These are phyloP conservation scores for Saprolegnia diclina DNA, from an alignment of 352 stramenopile species.

Conservation along the genomic window DNA sequence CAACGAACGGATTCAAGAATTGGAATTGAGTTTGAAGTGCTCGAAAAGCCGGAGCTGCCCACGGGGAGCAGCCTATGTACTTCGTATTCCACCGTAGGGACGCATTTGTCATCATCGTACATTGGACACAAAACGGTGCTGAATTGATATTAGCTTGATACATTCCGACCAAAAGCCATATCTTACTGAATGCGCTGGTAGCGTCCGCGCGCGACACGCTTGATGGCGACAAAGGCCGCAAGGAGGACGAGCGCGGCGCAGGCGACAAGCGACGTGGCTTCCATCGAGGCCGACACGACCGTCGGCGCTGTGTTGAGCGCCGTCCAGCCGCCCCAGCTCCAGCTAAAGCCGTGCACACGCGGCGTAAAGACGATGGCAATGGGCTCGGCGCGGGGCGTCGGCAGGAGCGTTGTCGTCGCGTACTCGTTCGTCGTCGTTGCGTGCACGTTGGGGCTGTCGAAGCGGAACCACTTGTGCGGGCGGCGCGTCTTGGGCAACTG, in stretches of 20 bases:
- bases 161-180: neutral
- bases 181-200: conserved; percentile 9
- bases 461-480: neutral
- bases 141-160: neutral
- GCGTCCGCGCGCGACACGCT: neutral
- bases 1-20: too few species aligned
- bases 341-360: neutral
- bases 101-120: too few species aligned
- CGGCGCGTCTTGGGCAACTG: neutral
- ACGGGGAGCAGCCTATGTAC: too few species aligned
- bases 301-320: neutral
- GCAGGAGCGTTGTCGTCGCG: neutral
- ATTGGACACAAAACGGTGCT: too few species aligned
- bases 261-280: neutral
- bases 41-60: too few species aligned
- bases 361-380: neutral
- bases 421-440: neutral
- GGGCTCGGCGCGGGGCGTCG: neutral
- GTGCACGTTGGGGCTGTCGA: neutral
- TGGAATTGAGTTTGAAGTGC: too few species aligned
- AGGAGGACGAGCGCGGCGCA: neutral
- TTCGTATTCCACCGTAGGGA: too few species aligned
- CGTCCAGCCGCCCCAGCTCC: neutral
- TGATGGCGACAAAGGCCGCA: neutral
- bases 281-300: neutral